Evolutionary conservation across 768 basidiomycete species (phyloP), one percentile per base, ranked within the genome.

Genomic region (Hemileccinum rubropunctum): DNA sequence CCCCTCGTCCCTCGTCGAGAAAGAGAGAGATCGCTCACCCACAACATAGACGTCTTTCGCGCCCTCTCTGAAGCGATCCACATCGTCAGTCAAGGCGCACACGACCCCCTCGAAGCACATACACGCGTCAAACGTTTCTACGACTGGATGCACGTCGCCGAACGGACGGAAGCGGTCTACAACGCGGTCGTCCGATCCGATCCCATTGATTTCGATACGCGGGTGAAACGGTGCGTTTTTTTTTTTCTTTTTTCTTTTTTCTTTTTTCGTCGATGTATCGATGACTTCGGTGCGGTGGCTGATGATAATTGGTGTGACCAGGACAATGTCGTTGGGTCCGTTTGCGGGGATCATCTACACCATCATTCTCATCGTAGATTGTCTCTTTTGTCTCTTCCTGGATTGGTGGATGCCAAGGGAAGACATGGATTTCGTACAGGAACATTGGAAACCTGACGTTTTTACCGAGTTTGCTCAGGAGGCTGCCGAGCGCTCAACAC

Each of bases 281-380:
- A 23, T 23, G 23, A 23, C 23, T 6, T 6, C 23, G 23, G 7
- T n/a, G 11, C 17, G 11, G 30, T 28, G n/a, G n/a, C n/a, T n/a
- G n/a, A n/a, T n/a, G n/a, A n/a, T n/a, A n/a, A n/a, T n/a, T n/a
- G n/a, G 21, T 13, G 12, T 18, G 20, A 10, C 10, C 59, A 88
- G 84, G 61, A 95, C 89, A 30, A 82, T 90, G 77, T 74, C 77
- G 43, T 72, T 91, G 8, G 97, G 89, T 0, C 79, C 78, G 0
- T 84, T 91, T 40, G 90, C 84, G 9, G 97, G 97, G 0, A 81
- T 82, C 2, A 97, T 98, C 38, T 88, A 92, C 60, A 84, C 88
- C 9, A 82, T 86, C 56, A 98, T 98, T 35, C 71, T 97, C 36
- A 74, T 94, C 26, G 90, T 98, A 1, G 87, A 94, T 59, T 92